Evolutionary conservation across 2,329 filamentous ascomycete genomes (phyloP).

Genomic region (Aspergillus tanneri): DNA sequence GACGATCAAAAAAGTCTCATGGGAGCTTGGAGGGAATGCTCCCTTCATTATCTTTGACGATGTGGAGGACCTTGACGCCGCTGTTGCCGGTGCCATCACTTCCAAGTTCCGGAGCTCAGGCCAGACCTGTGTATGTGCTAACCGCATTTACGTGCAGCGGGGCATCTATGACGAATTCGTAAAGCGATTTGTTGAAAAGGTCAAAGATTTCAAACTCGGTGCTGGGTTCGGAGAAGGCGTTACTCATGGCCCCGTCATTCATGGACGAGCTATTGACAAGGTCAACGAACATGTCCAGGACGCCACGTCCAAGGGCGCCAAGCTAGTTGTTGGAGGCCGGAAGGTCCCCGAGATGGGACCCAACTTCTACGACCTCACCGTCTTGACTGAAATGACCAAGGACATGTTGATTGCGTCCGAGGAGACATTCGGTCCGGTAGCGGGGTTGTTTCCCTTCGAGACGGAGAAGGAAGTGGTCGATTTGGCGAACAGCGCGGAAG

Average conservation of each 20-base stretch:
- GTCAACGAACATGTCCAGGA: conserved; percentile 78
- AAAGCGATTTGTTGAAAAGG: conserved; percentile 53
- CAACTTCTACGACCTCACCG: conserved; percentile 89
- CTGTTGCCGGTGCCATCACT: conserved; percentile 76
- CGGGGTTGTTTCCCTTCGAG: conserved; percentile 83
- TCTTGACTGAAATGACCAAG: conserved; percentile 79
- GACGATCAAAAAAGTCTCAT: conserved; percentile 81
- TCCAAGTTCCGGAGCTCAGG: conserved; percentile 94
- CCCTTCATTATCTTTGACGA: conserved; percentile 98
- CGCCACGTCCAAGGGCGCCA: conserved; percentile 73
- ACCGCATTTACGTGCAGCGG: conserved; percentile 54
- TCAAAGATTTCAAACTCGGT: conserved; percentile 51
- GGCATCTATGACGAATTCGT: conserved; percentile 56
- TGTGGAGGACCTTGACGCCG: conserved; percentile 74
- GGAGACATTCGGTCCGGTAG: conserved; percentile 95
- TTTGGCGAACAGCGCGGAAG: conserved; percentile 76
- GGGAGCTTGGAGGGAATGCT: conserved; percentile 92
- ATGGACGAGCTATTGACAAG: conserved; percentile 76
- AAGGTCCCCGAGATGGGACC: conserved; percentile 69
- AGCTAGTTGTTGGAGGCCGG: conserved; percentile 72
- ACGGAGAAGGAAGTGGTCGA: conserved; percentile 85
- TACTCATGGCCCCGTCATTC: conserved; percentile 59
- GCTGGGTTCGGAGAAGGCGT: conserved; percentile 47
- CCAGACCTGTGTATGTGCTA: conserved; percentile 89
- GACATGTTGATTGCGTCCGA: conserved; percentile 83